Evolutionary conservation across 2,329 filamentous ascomycete genomes (phyloP), one percentile per base, ranked within the genome.

Genomic region (Paraconiothyrium brasiliense): DNA sequence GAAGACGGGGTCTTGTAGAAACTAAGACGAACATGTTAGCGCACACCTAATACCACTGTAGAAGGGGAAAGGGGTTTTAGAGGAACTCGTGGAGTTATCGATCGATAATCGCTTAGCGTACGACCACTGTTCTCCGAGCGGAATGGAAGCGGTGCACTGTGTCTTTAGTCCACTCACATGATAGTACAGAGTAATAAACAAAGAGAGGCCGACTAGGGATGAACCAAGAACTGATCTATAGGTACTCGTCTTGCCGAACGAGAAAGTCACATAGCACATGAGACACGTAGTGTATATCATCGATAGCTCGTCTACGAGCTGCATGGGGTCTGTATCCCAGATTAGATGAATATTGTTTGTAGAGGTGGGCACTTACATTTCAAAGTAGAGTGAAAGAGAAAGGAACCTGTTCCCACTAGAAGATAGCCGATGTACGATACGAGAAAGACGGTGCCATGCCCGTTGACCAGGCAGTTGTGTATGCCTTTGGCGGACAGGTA

Each of bases 1-100:
- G 77, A 96, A 96, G 1, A 87, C 83, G 0, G 93, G 92, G 66
- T 96, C 89, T 74, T 94, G 92, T 16, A 93, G 87, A 64, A 92
- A 88, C 52, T 56, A 47, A 8, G 34, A 14, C 2, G 7, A 22
- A 37, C 2, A 4, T 39, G 50, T 52, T 7, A 52, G 50, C 49
- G 34, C 11, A 16, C 6, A 11, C 44, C 1, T 16, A 9, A 11
- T 14, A 6, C 4, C 44, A 30, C 27, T 4, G 4, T 6, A 4
- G 27, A 30, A 30, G 27, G 4, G 27, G 6, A 30, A 30, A 30
- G 27, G 27, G 4, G 27, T 4, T 6, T 30, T 6, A 30, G 27
- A 30, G 6, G 27, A 30, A 30, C 27, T 6, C 27, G 27, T 30
- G 27, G 4, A 30, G 27, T 30, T 6, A 4, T 30, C 27, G 27